phyloP scores from a whole-genome alignment of 108 stramenopile genomes.

The Skeletonema marinoi region DNA sequence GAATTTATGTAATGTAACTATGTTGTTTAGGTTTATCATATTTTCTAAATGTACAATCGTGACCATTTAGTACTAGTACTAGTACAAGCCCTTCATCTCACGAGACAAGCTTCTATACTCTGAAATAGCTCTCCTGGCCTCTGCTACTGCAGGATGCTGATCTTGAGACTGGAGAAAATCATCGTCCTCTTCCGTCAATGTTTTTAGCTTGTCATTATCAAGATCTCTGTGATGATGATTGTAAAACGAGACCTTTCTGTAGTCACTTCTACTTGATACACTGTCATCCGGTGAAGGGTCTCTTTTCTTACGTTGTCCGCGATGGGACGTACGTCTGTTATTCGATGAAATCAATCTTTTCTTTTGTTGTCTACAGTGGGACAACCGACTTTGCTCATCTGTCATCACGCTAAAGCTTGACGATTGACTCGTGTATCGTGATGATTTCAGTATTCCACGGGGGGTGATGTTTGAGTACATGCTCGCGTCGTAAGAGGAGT shows the following conservation, averaged over 20 bases:
- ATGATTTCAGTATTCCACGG: neutral
- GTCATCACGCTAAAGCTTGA: neutral
- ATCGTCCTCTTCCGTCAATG: neutral
- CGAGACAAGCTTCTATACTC: neutral
- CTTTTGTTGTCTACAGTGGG: neutral
- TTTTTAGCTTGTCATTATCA: neutral
- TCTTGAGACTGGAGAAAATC: neutral
- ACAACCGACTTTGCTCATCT: neutral
- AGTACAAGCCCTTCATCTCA: neutral
- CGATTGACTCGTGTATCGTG: neutral
- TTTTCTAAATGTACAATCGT: too few relatives aligned
- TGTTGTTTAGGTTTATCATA: too few relatives aligned
- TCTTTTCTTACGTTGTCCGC: neutral
- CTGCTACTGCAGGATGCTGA: neutral
- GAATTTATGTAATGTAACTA: neutral
- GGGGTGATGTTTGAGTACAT: neutral
- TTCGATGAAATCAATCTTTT: neutral
- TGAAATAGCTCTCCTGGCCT: neutral
- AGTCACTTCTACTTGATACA: neutral
- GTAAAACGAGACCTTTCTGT: neutral
- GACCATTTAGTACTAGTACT: neutral
- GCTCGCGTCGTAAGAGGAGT: neutral
- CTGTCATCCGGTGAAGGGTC: neutral
- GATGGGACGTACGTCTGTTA: neutral
- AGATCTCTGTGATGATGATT: neutral